Conservation (phyloP, 2,329 filamentous ascomycete genomes). For the Metarhizium sp. region DNA sequence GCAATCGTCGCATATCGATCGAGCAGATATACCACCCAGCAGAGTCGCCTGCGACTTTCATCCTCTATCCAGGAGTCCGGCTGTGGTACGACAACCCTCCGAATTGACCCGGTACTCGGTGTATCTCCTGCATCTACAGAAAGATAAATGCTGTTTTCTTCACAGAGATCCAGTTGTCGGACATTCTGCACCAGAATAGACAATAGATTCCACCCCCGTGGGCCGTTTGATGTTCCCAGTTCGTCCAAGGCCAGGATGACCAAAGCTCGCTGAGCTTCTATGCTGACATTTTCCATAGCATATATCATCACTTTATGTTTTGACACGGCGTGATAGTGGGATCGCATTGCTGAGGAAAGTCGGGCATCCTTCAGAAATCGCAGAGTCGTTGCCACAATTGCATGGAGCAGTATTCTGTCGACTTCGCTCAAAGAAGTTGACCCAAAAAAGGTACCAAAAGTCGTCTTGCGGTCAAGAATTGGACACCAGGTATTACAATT, state of each 20-base stretch:
- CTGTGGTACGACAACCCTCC: slow-evolving; percentile 22
- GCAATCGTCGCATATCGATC: slow-evolving; percentile 34
- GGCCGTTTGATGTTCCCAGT: slow-evolving; percentile 32
- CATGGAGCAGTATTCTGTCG: slow-evolving; percentile 31
- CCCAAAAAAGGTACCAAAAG: slow-evolving; percentile 29
- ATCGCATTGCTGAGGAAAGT: slow-evolving; percentile 25
- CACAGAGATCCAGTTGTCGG: slow-evolving; percentile 28
- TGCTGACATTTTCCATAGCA: slow-evolving; percentile 30
- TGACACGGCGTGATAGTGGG: slow-evolving; percentile 29
- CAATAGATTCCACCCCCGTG: slow-evolving; percentile 31
- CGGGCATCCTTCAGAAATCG: slow-evolving; percentile 31
- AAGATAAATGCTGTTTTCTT: slow-evolving; percentile 29
- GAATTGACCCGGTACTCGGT: slow-evolving; percentile 24
- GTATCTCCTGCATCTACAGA: slow-evolving; percentile 21
- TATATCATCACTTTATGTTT: slow-evolving; percentile 31
- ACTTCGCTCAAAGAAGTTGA: slow-evolving; percentile 28
- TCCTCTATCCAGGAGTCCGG: slow-evolving; percentile 36
- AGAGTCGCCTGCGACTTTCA: slow-evolving; percentile 30
- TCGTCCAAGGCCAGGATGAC: slow-evolving; percentile 33
- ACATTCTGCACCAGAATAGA: slow-evolving; percentile 29
- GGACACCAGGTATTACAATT: slow-evolving; percentile 53
- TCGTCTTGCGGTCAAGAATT: slow-evolving; percentile 33
- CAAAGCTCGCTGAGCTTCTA: slow-evolving; percentile 28
- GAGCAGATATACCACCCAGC: slow-evolving; percentile 36
- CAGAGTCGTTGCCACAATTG: slow-evolving; percentile 33